Conservation (phyloP, 345 rosid genomes). For the Sonneratia caseolaris region DNA sequence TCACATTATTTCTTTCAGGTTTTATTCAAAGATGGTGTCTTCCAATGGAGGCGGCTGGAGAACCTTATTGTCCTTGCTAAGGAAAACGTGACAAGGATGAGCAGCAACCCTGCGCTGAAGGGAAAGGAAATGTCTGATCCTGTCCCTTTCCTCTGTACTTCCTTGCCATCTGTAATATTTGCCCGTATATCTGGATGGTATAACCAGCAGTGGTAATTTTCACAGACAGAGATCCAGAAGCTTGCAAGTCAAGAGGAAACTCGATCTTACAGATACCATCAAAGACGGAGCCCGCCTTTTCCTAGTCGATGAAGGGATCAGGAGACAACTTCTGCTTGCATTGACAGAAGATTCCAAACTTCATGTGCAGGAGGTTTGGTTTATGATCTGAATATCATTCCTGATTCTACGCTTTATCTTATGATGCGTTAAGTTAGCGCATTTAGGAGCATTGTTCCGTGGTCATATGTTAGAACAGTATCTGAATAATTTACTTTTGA, state of each 20-base stretch:
- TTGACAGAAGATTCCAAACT: constrained; percentile 91
- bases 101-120: constrained; percentile 75
- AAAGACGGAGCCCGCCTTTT: constrained; percentile 95
- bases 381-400: neutral
- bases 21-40: constrained; percentile 75
- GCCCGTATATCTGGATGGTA: neutral
- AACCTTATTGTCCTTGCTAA: constrained; percentile 86
- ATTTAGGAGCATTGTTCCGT: neutral
- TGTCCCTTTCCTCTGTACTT: constrained; percentile 5
- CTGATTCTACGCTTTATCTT: neutral
- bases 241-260: constrained; percentile 37
- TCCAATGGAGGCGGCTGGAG: constrained; percentile 93
- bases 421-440: neutral
- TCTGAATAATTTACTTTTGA: neutral
- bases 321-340: constrained; percentile 86
- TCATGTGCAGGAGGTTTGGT: constrained; percentile 96
- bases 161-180: neutral
- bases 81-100: constrained; percentile 90
- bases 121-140: constrained; percentile 39
- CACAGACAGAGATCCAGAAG: constrained; percentile 38
- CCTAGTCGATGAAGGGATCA: constrained; percentile 71
- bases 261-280: constrained; percentile 79
- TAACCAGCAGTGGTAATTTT: neutral
- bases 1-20: constrained; percentile 33
- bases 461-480: too few relatives aligned